Evolutionary conservation across 148 eudicot genomes (phyloP), one percentile per base, ranked within the genome.

Genomic region (Rheum nobile): DNA sequence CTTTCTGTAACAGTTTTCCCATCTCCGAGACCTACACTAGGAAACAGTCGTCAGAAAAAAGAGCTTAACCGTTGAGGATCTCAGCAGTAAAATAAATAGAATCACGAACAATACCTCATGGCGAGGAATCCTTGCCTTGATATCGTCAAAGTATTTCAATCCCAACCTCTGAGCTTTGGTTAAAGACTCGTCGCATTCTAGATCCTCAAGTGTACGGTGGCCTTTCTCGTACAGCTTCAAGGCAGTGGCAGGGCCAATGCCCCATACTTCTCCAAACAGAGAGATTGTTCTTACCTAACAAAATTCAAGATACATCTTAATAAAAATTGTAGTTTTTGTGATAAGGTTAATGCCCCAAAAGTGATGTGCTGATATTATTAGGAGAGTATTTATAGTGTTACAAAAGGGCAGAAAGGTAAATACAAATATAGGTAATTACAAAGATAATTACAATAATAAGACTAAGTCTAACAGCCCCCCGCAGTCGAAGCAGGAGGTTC

Each of bases 251-350:
- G 99, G 94, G 78, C 99, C 99, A 76, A 95, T 74, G 10, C 99
- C 99, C 99, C 99, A 95, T 72, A 95, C 89, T 79, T 90, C 96
- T 67, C 97, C 97, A 83, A 91, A 91, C 69, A 91, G 85, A 48
- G 89, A 85, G 69, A 95, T 88, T 16, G 99, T 76, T 28, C 87
- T 82, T 63, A 91, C 92, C 99, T 95, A 81, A 41, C 72, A 71
- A 71, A 72, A 47, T 28, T 6, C 71, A 57, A 37, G 67, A 71
- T 39, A 48, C 38, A 12, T 17, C 16, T 42, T 22, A 59, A 67
- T 34, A 29, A 35, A 19, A 14, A 0, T 8, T 34, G 71, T 61
- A 38, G 2, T 5, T 41, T 8, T 41, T 35, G 2, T 35, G 2
- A 1, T 41, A n/a, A n/a, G n/a, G n/a, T n/a, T n/a, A n/a, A n/a